Conservation (phyloP, 768 basidiomycete genomes). For the Obba rivulosa region DNA sequence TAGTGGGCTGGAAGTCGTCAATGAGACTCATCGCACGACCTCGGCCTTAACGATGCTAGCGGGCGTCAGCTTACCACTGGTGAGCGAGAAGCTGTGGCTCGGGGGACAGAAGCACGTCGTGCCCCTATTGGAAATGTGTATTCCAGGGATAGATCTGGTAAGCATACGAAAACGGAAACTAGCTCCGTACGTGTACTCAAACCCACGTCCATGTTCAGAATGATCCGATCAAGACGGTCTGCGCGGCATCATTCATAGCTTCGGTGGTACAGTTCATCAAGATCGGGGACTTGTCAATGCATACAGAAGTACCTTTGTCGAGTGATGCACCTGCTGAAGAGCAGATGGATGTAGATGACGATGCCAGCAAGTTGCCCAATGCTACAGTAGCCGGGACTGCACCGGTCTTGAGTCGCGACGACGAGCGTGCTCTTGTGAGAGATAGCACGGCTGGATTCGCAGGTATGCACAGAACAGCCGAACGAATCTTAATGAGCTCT, state of each 20-base stretch:
- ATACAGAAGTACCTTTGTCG: constrained; percentile 49
- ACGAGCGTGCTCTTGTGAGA: constrained; percentile 66
- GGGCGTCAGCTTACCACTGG: constrained; percentile 68
- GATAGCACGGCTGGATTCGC: constrained; percentile 79
- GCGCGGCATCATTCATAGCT: constrained; percentile 74
- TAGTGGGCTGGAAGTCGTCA: constrained; percentile 85
- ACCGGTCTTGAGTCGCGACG: constrained; percentile 48
- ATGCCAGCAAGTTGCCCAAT: constrained; percentile 47
- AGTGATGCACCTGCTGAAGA: constrained; percentile 50
- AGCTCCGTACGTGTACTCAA: background rate
- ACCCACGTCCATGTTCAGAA: constrained; percentile 40
- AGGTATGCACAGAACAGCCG: constrained; percentile 35
- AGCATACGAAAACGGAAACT: constrained; percentile 14
- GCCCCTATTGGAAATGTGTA: constrained; percentile 79
- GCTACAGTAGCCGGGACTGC: constrained; percentile 38
- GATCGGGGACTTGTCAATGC: constrained; percentile 68
- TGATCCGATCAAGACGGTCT: constrained; percentile 75
- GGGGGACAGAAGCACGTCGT: constrained; percentile 86
- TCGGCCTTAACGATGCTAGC: constrained; percentile 84
- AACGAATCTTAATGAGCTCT: background rate
- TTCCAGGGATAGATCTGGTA: constrained; percentile 90
- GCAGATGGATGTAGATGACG: constrained; percentile 48
- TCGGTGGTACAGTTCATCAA: constrained; percentile 71
- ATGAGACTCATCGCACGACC: constrained; percentile 93
- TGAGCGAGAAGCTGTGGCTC: constrained; percentile 74